These are phyloP conservation scores for Fusarium pseudocircinatum DNA, from an alignment of 2,329 filamentous ascomycete species.

Conservation along the genomic window DNA sequence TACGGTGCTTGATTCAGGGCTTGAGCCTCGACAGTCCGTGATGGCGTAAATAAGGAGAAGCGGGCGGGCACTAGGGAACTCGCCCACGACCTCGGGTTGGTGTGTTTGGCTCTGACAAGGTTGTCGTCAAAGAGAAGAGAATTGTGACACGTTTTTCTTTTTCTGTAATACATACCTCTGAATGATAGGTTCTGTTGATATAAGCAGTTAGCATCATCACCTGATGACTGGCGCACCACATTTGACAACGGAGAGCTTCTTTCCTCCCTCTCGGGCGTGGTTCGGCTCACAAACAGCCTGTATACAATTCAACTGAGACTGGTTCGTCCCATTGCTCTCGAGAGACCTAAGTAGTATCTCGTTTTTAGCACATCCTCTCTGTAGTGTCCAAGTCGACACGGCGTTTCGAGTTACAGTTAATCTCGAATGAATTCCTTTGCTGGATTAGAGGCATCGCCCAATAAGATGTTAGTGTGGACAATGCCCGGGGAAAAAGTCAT, in stretches of 20 bases:
- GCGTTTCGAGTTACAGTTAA: neutral
- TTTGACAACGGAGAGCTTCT: neutral
- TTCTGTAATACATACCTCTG: neutral
- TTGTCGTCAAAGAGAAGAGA: neutral
- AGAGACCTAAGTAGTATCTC: neutral
- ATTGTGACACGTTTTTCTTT: neutral
- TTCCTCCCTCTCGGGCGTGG: neutral
- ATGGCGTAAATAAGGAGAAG: slow-evolving; percentile 27
- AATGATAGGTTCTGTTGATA: neutral
- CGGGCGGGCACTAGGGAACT: slow-evolving; percentile 42
- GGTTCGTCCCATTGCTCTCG: neutral
- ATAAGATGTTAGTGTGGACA: neutral
- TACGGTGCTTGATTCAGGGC: neutral
- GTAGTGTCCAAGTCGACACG: neutral
- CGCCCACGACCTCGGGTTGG: slow-evolving; percentile 37
- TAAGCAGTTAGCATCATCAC: neutral
- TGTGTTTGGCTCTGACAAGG: neutral
- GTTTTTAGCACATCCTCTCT: neutral
- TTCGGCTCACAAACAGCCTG: neutral
- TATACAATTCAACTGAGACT: neutral
- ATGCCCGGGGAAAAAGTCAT: neutral
- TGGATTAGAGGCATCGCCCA: neutral
- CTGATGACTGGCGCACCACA: neutral
- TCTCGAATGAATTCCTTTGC: slow-evolving; percentile 13
- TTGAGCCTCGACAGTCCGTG: slow-evolving; percentile 9